Evolutionary conservation across 306 rosid genomes (phyloP), one percentile per base, ranked within the genome.

Genomic region (Cicer cuneatum): DNA sequence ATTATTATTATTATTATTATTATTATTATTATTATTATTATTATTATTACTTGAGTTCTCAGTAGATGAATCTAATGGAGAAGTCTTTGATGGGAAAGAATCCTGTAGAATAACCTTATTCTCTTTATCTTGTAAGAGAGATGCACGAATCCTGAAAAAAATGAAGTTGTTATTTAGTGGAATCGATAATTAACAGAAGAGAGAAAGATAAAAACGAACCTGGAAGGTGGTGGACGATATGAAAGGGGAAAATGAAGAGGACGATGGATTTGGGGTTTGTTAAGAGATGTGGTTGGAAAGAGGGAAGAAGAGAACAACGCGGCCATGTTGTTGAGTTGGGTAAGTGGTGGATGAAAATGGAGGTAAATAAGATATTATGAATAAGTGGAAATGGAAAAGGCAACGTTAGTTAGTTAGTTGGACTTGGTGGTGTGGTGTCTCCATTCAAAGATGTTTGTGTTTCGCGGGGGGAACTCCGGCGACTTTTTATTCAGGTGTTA

Each of bases 71-170:
- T 87, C 86, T 1, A 53, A 54, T 38, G 86, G 75, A 81, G 80
- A 75, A 53, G 81, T 47, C 84, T 84, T 87, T 21, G 88, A 78
- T 10, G 89, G 95, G 37, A 85, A 66, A 1, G 93, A 83, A 5
- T 88, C 89, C 77, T 81, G 87, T 24, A 86, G 72, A 21, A 42
- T 69, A 57, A 93, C 90, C 64, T 88, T 83, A 49, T 91, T 85
- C 77, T 90, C 90, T 13, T 87, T 83, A 57, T 94, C 96, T 76
- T 92, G 88, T 2, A 90, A 51, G 7, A 85, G 64, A 59, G 92
- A 85, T 13, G 97, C 96, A 21, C 68, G 85, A 49, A 82, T 85
- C 82, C 97, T 87, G 46, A 46, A 61, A 59, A 81, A 49, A 18
- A 67, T 33, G 24, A 41, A 37, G 1, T 11, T 11, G 40, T 13